phyloP scores from a whole-genome alignment of 768 basidiomycete genomes.

The Calocybe gangraenosa region DNA sequence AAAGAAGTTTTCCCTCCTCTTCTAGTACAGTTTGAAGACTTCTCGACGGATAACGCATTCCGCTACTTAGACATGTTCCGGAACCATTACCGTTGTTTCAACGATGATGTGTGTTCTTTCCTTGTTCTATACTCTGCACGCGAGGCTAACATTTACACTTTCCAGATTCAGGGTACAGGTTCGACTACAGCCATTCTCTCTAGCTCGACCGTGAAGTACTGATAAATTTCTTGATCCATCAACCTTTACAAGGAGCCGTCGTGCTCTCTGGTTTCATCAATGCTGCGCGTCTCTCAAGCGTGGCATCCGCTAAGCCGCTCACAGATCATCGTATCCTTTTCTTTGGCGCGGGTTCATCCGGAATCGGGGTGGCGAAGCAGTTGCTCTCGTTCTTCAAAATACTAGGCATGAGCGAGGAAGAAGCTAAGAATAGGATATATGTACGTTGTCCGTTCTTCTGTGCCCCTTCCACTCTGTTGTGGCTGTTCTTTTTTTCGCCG shows the following conservation, averaged over 20 bases:
- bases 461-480: not conserved
- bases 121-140: conserved; percentile 3
- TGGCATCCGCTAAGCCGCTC: conserved; percentile 50
- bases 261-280: conserved; percentile 74
- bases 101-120: conserved; percentile 60
- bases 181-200: not conserved
- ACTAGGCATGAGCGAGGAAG: conserved; percentile 58
- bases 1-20: conserved; percentile 58
- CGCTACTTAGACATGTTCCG: conserved; percentile 64
- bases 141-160: conserved; percentile 7
- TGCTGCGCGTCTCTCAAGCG: conserved; percentile 58
- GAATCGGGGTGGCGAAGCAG: conserved; percentile 86
- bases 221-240: not conserved
- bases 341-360: conserved; percentile 87
- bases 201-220: no score
- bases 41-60: conserved; percentile 78
- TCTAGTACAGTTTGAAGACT: conserved; percentile 75
- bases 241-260: conserved; percentile 48
- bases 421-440: conserved; percentile 65
- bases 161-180: conserved; percentile 66
- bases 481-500: not conserved
- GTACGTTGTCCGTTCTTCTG: conserved; percentile 31
- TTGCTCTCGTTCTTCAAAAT: conserved; percentile 78
- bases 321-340: conserved; percentile 81
- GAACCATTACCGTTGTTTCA: conserved; percentile 56